Evolutionary conservation across 2,329 filamentous ascomycete genomes (phyloP), one percentile per base, ranked within the genome.

Genomic region (Monilinia laxa): DNA sequence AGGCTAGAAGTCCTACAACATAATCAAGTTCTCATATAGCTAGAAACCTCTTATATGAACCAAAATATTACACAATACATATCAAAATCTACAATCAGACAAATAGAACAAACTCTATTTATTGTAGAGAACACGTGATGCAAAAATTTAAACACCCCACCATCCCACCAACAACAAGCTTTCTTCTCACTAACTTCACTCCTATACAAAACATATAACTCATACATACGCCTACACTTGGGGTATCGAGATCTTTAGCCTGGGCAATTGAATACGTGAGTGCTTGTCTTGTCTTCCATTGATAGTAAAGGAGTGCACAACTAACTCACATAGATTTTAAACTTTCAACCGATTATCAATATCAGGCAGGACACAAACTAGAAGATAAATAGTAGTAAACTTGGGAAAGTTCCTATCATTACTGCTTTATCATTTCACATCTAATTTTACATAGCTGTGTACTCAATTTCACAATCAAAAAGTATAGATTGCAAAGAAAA

Each of bases 71-170:
- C 31, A 20, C 14, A 45, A 47, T 35, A 35, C 31, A 35, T 35
- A 35, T 9, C 31, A 35, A 35, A 35, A 35, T 35, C 31, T 9
- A 12, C 10, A 16, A 18, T 12, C 3, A 16, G 18, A 47, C 20
- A 47, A 58, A 25, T 57, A 47, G 23, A 14, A 31, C 23, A 47
- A 31, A 47, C 40, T 58, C 40, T 47, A 20, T 45, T 4, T 45
- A 47, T 12, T 4, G 18, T 31, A 49, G 10, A 58, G 5, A 16
- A 18, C 45, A 60, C 42, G 57, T 60, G 45, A 60, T 49, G 25
- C 42, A 49, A 60, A 49, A 49, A 12, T 23, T 60, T 23, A 51
- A 18, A 23, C 57, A 60, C 57, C 57, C 57, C 57, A 60, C 57
- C 42, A 60, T 60, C 42, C 57, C 57, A 60, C 28, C 57, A 60